Percentiles rank a stretch among this genome's conserved stretches.
These are phyloP conservation scores for Podospora didyma DNA, from an alignment of 495 filamentous ascomycete genomes.

Conservation along the genomic window DNA sequence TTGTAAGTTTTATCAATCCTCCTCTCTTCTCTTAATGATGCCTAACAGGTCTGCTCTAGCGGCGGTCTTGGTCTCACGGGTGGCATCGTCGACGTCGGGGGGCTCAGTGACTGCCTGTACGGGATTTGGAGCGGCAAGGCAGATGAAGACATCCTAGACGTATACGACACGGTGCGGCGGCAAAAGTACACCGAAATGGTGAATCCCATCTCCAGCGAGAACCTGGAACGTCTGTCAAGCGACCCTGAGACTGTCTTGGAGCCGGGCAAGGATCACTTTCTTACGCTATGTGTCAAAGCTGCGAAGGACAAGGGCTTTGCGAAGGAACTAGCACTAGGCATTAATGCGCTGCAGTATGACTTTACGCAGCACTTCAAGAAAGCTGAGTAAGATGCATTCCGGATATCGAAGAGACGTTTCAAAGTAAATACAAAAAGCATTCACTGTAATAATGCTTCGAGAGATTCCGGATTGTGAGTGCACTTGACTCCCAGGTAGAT, in stretches of 20 bases:
- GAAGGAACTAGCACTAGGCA: slow-evolving; percentile 21
- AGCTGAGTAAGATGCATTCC: background rate
- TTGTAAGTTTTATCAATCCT: slow-evolving; percentile 9
- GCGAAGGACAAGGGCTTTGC: slow-evolving; percentile 24
- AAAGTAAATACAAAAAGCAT: no score
- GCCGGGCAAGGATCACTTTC: slow-evolving; percentile 31
- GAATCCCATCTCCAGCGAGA: slow-evolving; percentile 50
- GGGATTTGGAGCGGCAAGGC: slow-evolving; percentile 51
- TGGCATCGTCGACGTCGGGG: slow-evolving; percentile 55
- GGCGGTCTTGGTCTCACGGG: slow-evolving; percentile 58
- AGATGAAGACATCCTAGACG: slow-evolving; percentile 47
- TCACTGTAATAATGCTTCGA: no score
- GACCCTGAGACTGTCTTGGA: slow-evolving; percentile 9
- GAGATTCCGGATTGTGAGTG: no score
- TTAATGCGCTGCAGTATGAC: slow-evolving; percentile 31
- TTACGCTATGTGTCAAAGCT: slow-evolving; percentile 28
- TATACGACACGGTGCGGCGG: slow-evolving; percentile 51
- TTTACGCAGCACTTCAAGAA: slow-evolving; percentile 35
- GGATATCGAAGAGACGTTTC: no score
- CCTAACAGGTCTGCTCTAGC: background rate
- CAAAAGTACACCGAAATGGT: slow-evolving; percentile 51
- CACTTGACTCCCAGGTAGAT: no score
- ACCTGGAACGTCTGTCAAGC: slow-evolving; percentile 38
- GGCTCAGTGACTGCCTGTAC: slow-evolving; percentile 49
- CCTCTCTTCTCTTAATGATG: background rate